Evolutionary conservation across 805 yeast species (phyloP), one percentile per base, ranked within the genome.

Genomic region (Sungouiella thailandica): DNA sequence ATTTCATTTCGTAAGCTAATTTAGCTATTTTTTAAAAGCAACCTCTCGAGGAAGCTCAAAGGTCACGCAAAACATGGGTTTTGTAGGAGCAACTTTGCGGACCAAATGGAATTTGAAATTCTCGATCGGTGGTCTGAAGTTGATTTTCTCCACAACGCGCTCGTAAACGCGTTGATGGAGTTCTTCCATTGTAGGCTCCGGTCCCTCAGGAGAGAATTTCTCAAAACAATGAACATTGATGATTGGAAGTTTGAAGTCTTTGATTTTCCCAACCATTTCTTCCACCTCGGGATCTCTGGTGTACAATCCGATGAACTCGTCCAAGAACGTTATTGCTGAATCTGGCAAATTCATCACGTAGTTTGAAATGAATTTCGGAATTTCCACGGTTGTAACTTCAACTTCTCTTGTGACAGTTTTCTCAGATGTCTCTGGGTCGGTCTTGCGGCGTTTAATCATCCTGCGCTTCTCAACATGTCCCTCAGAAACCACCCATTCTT

Each of bases 291-390:
- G 64, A 23, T 64, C 59, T 4, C 51, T 39, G 1, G 68, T 44
- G 55, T 82, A 85, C 18, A 89, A 65, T 0, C 97, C 96, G 22
- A 77, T 66, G 50, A 76, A 90, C 31, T 82, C 83, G 47, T 80
- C 79, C 35, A 88, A 60, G 50, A 93, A 93, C 13, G 81, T 80
- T 15, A 93, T 65, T 0, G 98, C 97, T 28, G 88, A 74, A 52
- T 87, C 98, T 3, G 99, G 99, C 36, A 93, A 70, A 53, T 93
- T 93, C 98, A 93, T 93, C 8, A 87, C 95, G 50, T 78, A 93
- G 52, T 88, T 89, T 28, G 76, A 57, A 45, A 76, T 70, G 44
- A 65, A 68, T 18, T 58, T 56, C 1, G 96, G 86, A 1, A 81
- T 66, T 3, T 45, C 47, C 4, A 64, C 45, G 1, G 35, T 46